A percentile compares a stretch with the other conserved stretches of the same genome.
Conservation (phyloP, 2,329 filamentous ascomycete genomes). For the Cercospora brassicicola region DNA sequence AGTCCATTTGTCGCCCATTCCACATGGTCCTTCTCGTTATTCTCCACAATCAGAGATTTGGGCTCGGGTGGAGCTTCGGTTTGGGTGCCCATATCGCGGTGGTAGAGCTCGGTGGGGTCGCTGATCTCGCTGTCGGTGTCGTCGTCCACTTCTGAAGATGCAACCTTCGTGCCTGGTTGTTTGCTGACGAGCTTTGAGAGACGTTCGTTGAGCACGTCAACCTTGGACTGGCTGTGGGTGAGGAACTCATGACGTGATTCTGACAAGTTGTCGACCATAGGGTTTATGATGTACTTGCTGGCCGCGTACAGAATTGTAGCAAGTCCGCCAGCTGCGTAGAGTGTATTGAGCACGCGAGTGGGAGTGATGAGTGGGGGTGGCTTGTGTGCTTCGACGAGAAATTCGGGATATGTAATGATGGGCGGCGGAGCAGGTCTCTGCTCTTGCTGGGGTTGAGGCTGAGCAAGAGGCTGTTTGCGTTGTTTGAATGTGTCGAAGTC, state of each 20-base stretch:
- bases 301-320: constrained; percentile 66
- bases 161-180: constrained; percentile 27
- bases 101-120: constrained; percentile 75
- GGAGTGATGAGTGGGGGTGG: constrained; percentile 61
- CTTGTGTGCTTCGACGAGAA: constrained; percentile 59
- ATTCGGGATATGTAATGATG: constrained; percentile 68
- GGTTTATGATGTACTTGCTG: constrained; percentile 67
- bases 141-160: constrained; percentile 42
- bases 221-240: constrained; percentile 51
- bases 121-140: constrained; percentile 54
- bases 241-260: constrained; percentile 60
- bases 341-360: constrained; percentile 55
- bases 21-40: constrained; percentile 26
- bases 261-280: constrained; percentile 57
- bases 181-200: constrained; percentile 43
- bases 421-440: constrained; percentile 51
- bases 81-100: constrained; percentile 77
- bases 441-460: constrained; percentile 29
- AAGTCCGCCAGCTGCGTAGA: constrained; percentile 58
- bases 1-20: constrained; percentile 39
- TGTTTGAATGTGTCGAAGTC: constrained; percentile 34
- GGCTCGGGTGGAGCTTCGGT: constrained; percentile 58
- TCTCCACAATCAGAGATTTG: constrained; percentile 37
- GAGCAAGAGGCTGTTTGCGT: constrained; percentile 23
- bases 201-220: constrained; percentile 58